Base-by-base conservation (phyloP, 129 eudicot species). In the Tagetes erecta region DNA sequence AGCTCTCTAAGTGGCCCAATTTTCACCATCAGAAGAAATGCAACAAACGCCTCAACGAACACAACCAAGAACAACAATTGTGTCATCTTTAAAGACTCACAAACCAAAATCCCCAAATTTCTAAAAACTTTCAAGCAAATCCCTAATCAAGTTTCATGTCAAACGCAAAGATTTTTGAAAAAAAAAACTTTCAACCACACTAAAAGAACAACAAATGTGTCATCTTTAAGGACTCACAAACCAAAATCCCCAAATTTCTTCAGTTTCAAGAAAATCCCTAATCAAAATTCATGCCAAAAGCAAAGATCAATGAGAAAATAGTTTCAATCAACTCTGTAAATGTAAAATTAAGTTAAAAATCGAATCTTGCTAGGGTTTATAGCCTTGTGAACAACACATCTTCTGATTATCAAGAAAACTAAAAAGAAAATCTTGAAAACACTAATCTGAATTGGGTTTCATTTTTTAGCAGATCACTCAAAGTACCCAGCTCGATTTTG, bases 1-100 rank as follows among this genome's bases (percentile, higher is more conserved):
- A 93, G 76, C 75, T 93, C 97, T 71, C 98, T 87, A 3, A 93
- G 74, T 58, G 98, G 98, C 78, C 98, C 95, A 81, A 93, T 87
- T 83, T 93, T 88, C 80, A 93, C 98, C 92, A 93, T 78, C 41
- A 93, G 39, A 39, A 93, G 89, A 59, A 93, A 87, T 59, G 91
- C 98, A 84, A 53, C 92, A 49, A 78, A 68, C 12, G 86, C 96
- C 83, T 93, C 98, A 63, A 80, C 84, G 76, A 84, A 86, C 33
- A 93, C 81, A 36, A 93, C 87, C 64, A 88, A 75, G 76, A 84
- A 93, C 85, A 93, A 57, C 72, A 93, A 72, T 72, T 87, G 98
- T 79, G 85, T 90, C 98, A 93, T 93, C 80, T 86, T 86, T 70
- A 31, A 44, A 58, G 5, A 58, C 44, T 30, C 35, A 71, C 42